Evolutionary conservation across 2,329 filamentous ascomycete genomes (phyloP).

Genomic region (Corniculantispora saksenae): DNA sequence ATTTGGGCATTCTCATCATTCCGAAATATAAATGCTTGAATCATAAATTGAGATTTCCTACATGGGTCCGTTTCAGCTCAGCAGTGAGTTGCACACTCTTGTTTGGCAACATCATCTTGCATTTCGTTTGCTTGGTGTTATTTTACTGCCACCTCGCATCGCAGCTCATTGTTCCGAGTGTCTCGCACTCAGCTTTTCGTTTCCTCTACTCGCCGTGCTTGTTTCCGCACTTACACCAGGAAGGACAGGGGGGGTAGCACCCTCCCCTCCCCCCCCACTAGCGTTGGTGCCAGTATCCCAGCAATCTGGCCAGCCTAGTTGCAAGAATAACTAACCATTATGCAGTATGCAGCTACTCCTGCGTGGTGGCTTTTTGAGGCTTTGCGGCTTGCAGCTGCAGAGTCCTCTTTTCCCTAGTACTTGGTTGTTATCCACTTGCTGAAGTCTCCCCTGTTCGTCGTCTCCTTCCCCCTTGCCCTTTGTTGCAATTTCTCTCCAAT

Average conservation of each 20-base stretch:
- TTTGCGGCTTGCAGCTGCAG: slow-evolving; percentile 11
- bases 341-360: neutral
- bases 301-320: neutral
- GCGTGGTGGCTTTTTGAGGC: slow-evolving; percentile 14
- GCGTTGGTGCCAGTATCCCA: neutral
- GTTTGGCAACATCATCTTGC: neutral
- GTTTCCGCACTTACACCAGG: slow-evolving; percentile 16
- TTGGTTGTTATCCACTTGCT: slow-evolving; percentile 5
- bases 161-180: slow-evolving; percentile 12
- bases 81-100: neutral
- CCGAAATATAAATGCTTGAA: no score
- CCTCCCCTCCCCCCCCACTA: neutral
- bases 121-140: slow-evolving; percentile 2
- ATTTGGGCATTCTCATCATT: neutral
- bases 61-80: neutral
- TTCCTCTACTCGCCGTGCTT: slow-evolving; percentile 12
- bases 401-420: neutral
- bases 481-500: neutral
- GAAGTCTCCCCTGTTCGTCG: neutral
- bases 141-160: neutral
- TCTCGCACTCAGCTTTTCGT: slow-evolving; percentile 13
- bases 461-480: neutral
- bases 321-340: neutral
- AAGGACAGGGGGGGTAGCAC: neutral
- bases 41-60: neutral